A percentile compares a stretch with the other conserved stretches of the same genome.
phyloP scores from a whole-genome alignment of 2,329 filamentous ascomycete species.

The Penicillium brasilianum region DNA sequence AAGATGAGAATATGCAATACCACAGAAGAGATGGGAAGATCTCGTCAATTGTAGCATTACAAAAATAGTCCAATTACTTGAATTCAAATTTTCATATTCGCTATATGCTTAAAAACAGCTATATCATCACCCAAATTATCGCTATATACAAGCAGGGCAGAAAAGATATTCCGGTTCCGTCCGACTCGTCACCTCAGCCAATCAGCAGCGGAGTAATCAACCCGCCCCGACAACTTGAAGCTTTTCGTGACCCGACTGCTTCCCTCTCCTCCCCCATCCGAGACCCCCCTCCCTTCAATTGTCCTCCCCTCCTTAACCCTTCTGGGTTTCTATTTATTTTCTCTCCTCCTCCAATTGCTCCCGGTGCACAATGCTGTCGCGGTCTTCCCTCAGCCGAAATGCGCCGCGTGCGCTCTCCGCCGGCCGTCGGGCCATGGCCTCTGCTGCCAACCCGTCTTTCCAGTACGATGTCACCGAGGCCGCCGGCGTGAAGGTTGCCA shows the following conservation, averaged over 20 bases:
- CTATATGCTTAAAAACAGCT: background rate
- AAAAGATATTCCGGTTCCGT: slow-evolving; percentile 44
- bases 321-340: slow-evolving; percentile 40
- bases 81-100: background rate
- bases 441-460: slow-evolving; percentile 72
- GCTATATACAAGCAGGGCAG: slow-evolving; percentile 6
- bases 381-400: slow-evolving; percentile 67
- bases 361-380: slow-evolving; percentile 69
- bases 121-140: background rate
- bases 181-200: slow-evolving; percentile 46
- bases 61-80: background rate
- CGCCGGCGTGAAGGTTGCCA: slow-evolving; percentile 88
- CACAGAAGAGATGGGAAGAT: background rate
- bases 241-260: slow-evolving; percentile 47
- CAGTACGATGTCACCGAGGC: slow-evolving; percentile 87
- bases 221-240: slow-evolving; percentile 48
- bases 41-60: background rate
- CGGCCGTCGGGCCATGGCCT: slow-evolving; percentile 67
- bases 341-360: slow-evolving; percentile 47
- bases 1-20: background rate
- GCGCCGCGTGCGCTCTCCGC: slow-evolving; percentile 65
- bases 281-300: slow-evolving; percentile 31
- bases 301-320: slow-evolving; percentile 40
- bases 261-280: slow-evolving; percentile 27
- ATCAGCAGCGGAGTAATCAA: slow-evolving; percentile 47